Conservation (phyloP, 1,139 yeast species). For the Lodderomyces margitis region DNA sequence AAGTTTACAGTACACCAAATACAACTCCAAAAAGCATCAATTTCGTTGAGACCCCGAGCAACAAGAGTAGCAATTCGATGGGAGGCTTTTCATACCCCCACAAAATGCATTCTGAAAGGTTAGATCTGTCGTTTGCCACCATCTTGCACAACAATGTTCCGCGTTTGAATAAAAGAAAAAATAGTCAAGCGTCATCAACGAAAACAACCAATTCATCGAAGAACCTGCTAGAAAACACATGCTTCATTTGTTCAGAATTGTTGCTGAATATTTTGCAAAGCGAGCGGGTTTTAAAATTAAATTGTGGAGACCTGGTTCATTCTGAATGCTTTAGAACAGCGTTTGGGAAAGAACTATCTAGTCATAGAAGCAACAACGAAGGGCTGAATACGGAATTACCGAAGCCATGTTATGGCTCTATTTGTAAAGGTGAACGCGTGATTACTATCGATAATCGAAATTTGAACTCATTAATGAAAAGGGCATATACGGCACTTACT, state of each 20-base stretch:
- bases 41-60: neutral
- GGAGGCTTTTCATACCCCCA: neutral
- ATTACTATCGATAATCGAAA: constrained; percentile 2
- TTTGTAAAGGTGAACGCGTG: constrained; percentile 6
- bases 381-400: constrained; percentile 3
- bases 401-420: constrained; percentile 9
- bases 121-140: constrained; percentile 12
- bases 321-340: constrained; percentile 31
- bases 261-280: constrained; percentile 30
- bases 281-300: constrained; percentile 33
- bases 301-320: constrained; percentile 41
- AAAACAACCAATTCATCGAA: neutral
- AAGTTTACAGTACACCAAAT: constrained; percentile 5
- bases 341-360: constrained; percentile 6
- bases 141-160: constrained; percentile 8
- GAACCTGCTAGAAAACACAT: constrained; percentile 12
- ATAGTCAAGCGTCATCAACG: neutral
- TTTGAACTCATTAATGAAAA: neutral
- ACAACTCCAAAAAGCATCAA: constrained; percentile 6
- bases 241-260: constrained; percentile 39
- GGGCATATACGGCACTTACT: constrained; percentile 2
- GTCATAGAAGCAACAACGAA: neutral
- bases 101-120: constrained; percentile 4
- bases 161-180: neutral
- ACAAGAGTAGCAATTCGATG: neutral